Base-by-base conservation (phyloP, 306 rosid species). In the Argentina anserina region DNA sequence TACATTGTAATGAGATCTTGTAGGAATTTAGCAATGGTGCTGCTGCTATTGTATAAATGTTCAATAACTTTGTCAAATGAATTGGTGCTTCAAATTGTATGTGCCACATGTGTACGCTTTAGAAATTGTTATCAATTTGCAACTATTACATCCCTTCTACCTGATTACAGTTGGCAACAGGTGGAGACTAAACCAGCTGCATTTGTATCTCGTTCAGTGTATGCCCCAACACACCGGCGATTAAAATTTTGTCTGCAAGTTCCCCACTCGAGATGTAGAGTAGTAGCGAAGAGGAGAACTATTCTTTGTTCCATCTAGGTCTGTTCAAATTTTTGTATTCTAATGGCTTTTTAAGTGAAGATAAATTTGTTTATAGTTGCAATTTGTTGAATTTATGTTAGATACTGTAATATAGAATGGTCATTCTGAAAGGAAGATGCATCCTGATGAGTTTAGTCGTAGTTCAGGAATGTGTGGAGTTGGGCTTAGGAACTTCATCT, bases 111-210 rank as follows among this genome's bases (percentile, higher is more conserved):
- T 52, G 37, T 37, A 4, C 4, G 4, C 20, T 50, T 50, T 7
- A 6, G 6, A n/a, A 31, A 31, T 21, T 50, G 8, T 69, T 21
- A 36, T 3, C 47, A 2, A 7, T 13, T 15, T 17, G 41, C 67
- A 9, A 17, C 42, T 28, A 5, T 56, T 26, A 25, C 17, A 63
- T 26, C 26, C 18, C 26, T 15, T 55, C 31, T 53, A 8, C 17
- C 1, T 52, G 25, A 70, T 37, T 37, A 23, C 52, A 69, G 47
- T 3, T n/a, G 34, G 75, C 12, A 39, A 39, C 39, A 36, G 47
- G 18, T 23, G 74, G 74, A 70, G 39, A 52, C 13, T 70, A 70
- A 52, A 34, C 36, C 21, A 50, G 74, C 56, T 52, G 64, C 49
- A 34, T 52, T 3, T 70, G 25, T 52, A 50, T 25, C 49, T 25